Evolutionary conservation across 1,284 basidiomycete species (phyloP), one percentile per base, ranked within the genome.

Genomic region (Cryptococcus deneoformans): DNA sequence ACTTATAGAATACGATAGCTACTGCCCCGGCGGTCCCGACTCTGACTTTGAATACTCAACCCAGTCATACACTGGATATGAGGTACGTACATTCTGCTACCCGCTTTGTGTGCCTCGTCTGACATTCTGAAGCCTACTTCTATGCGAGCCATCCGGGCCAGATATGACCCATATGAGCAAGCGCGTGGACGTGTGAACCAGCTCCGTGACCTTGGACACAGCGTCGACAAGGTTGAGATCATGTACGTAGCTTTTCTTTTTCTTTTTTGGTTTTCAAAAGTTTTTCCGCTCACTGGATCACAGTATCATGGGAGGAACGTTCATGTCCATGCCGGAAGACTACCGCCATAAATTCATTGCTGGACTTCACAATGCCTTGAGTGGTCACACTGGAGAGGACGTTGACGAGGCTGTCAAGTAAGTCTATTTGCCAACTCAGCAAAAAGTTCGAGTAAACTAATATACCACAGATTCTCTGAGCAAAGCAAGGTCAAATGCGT

Each of bases 41-140:
- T 98, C 95, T 0, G 96, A 99, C 78, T 99, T 99, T 69, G 96
- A 99, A 77, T 99, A 99, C 76, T 97, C 93, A 68, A 99, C 96
- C 1, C 95, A 97, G 77, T 94, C 91, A 64, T 98, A 98, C 71
- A 96, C 92, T 2, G 92, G 92, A 3, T 97, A 97, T 71, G 93
- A 95, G 61, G 71, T 73, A 47, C 50, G 69, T 61, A 24, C 8
- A 11, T 6, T 6, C 29, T 5, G 29, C 29, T 29, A 36, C 36
- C n/a, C 39, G 36, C 5, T 14, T 2, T 51, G 29, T 14, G 8
- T n/a, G 11, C 5, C 29, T 47, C 45, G 14, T 56, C 59, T 43
- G 20, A 50, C 14, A n/a, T 7, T 2, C n/a, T 12, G 36, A 58
- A 80, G 77, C 95, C 95, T 1, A 99, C 95, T 6, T 96, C 92